Evolutionary conservation across 1,139 yeast genomes (phyloP).

Genomic region (Zygotorulaspora mrakii): DNA sequence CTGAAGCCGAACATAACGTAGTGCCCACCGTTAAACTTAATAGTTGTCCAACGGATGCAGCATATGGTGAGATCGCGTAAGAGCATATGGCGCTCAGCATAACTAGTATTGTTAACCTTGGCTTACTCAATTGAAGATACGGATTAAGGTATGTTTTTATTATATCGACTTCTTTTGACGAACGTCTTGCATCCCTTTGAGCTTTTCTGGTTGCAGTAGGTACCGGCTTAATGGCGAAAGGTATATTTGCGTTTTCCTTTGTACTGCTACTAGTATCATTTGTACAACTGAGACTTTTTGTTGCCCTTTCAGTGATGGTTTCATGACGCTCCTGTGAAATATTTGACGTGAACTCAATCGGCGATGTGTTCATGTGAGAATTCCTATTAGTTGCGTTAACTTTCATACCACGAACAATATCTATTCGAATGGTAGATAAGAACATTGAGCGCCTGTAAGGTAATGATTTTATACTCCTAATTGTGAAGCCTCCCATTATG

Average conservation of each 20-base stretch:
- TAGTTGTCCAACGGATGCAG: constrained; percentile 67
- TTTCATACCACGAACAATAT: constrained; percentile 11
- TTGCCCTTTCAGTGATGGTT: constrained; percentile 21
- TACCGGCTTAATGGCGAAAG: constrained; percentile 54
- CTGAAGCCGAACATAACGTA: constrained; percentile 83
- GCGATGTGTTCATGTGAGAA: constrained; percentile 35
- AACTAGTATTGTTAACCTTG: constrained; percentile 80
- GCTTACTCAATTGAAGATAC: constrained; percentile 79
- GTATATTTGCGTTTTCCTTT: constrained; percentile 31
- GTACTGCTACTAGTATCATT: constrained; percentile 29
- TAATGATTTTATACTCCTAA: constrained; percentile 4
- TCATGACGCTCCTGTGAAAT: constrained; percentile 16
- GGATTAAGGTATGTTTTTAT: constrained; percentile 47
- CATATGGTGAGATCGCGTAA: constrained; percentile 82
- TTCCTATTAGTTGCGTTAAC: constrained; percentile 1
- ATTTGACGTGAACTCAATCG: constrained; percentile 40
- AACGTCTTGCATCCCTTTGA: constrained; percentile 17
- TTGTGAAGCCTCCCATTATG: constrained; percentile 1
- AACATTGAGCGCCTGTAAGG: constrained; percentile 2
- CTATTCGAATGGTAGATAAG: constrained; percentile 5
- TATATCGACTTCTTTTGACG: constrained; percentile 15
- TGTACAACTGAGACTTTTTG: constrained; percentile 39
- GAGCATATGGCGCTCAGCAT: constrained; percentile 91
- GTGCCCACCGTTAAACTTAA: constrained; percentile 79
- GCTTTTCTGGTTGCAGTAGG: constrained; percentile 21